A percentile compares a stretch with the other conserved stretches of the same genome.
phyloP scores from a whole-genome alignment of 1,139 yeast species.

The Protomyces gravidus region DNA sequence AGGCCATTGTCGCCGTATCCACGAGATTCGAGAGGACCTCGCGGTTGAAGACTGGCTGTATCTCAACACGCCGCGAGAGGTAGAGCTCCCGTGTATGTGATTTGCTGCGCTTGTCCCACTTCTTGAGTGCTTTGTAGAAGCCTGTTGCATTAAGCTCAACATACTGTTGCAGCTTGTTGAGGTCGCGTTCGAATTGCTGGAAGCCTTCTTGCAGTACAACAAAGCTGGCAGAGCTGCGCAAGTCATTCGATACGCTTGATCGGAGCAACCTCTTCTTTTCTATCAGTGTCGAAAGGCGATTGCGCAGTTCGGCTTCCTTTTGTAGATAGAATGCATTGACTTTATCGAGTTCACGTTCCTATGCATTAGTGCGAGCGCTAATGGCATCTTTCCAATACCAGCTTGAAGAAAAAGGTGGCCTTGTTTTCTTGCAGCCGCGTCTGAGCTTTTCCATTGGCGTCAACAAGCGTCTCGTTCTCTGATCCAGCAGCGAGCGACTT shows the following conservation, averaged over 20 bases:
- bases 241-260: slow-evolving; percentile 8
- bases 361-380: not conserved
- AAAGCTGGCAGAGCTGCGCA: slow-evolving; percentile 53
- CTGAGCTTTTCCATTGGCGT: slow-evolving; percentile 40
- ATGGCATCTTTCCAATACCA: slow-evolving; percentile 37
- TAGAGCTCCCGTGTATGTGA: slow-evolving; percentile 91
- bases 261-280: slow-evolving; percentile 9
- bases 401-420: slow-evolving; percentile 84
- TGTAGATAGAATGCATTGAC: slow-evolving; percentile 85
- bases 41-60: slow-evolving; percentile 93
- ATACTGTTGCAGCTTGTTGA: slow-evolving; percentile 66
- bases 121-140: slow-evolving; percentile 86
- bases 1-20: slow-evolving; percentile 70
- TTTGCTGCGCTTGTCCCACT: slow-evolving; percentile 96
- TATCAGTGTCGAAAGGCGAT: not conserved
- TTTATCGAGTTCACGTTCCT: slow-evolving; percentile 86
- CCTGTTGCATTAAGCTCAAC: slow-evolving; percentile 94
- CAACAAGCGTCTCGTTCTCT: slow-evolving; percentile 33
- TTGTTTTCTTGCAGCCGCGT: slow-evolving; percentile 78
- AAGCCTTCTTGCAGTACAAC: slow-evolving; percentile 77
- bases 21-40: slow-evolving; percentile 79
- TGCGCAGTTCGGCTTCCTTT: slow-evolving; percentile 67
- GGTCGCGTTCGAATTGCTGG: slow-evolving; percentile 81
- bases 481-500: slow-evolving; percentile 43
- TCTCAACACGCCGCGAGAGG: slow-evolving; percentile 85